phyloP scores from a whole-genome alignment of 331 rosid genomes.

The Cydonia oblonga region DNA sequence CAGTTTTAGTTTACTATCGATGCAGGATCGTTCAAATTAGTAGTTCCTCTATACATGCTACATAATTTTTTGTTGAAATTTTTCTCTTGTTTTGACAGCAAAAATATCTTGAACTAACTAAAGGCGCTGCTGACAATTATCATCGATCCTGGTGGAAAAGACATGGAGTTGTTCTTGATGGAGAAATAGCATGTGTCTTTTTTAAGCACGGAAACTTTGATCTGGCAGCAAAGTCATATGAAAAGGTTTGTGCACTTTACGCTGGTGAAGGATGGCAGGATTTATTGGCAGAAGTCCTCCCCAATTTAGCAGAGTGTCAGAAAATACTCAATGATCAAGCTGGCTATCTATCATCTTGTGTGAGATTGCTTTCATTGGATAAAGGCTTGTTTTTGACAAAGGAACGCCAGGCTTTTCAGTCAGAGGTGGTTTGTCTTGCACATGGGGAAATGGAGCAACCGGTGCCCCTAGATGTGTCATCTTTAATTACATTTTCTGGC shows the following conservation, averaged over 20 bases:
- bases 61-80: background rate
- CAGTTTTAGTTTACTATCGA: background rate
- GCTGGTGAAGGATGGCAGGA: conserved; percentile 99
- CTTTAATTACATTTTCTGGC: conserved; percentile 89
- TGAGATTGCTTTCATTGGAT: conserved; percentile 91
- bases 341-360: conserved; percentile 94
- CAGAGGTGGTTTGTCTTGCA: conserved; percentile 78
- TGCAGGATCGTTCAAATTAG: background rate
- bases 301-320: conserved; percentile 91
- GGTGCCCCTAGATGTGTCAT: conserved; percentile 88
- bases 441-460: conserved; percentile 97
- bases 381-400: conserved; percentile 69
- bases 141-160: conserved; percentile 98
- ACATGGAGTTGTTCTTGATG: conserved; percentile 99
- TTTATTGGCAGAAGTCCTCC: conserved; percentile 87
- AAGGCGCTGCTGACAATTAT: conserved; percentile 94
- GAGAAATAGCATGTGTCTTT: conserved; percentile 87
- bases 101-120: conserved; percentile 84
- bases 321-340: conserved; percentile 88
- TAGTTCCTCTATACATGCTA: background rate
- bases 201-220: conserved; percentile 75
- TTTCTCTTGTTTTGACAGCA: conserved; percentile 39
- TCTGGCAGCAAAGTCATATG: conserved; percentile 96
- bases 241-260: conserved; percentile 94
- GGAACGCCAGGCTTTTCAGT: conserved; percentile 89